These are phyloP conservation scores for Neonectria faginata DNA, from an alignment of 2,329 filamentous ascomycete species.

Conservation along the genomic window DNA sequence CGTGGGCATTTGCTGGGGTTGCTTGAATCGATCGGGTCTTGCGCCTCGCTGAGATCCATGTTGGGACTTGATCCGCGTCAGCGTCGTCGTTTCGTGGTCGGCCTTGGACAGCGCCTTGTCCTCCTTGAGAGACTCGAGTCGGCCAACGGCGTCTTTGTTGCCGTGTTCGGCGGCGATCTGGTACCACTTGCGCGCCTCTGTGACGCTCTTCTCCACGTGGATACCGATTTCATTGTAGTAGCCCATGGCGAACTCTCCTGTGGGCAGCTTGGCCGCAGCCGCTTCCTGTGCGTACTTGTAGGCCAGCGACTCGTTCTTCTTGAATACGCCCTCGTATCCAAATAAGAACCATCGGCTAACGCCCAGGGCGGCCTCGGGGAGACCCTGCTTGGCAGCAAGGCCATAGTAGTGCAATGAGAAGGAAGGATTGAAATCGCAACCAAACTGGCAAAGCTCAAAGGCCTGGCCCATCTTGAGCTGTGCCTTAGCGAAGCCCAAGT, in stretches of 20 bases:
- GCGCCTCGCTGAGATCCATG: constrained; percentile 76
- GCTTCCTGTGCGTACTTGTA: constrained; percentile 92
- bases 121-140: constrained; percentile 86
- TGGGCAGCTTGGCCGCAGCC: constrained; percentile 82
- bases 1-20: constrained; percentile 61
- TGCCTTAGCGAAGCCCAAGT: constrained; percentile 94
- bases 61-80: constrained; percentile 86
- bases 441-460: constrained; percentile 92
- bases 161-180: constrained; percentile 88
- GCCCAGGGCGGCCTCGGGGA: constrained; percentile 92
- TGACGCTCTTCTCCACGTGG: constrained; percentile 83
- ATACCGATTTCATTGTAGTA: constrained; percentile 99
- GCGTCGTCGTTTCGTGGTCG: constrained; percentile 92
- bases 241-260: constrained; percentile 94
- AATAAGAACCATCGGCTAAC: constrained; percentile 99
- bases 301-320: constrained; percentile 94
- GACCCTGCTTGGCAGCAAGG: constrained; percentile 89
- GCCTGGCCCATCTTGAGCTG: constrained; percentile 97
- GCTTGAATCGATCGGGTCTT: constrained; percentile 70
- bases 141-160: constrained; percentile 86
- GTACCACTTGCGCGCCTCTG: constrained; percentile 90
- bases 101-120: constrained; percentile 87
- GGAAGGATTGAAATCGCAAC: constrained; percentile 94
- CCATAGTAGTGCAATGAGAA: constrained; percentile 96
- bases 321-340: constrained; percentile 90